These are phyloP conservation scores for Paramecium primaurelia DNA, from an alignment of 73 alveolate genomes.

Conservation along the genomic window DNA sequence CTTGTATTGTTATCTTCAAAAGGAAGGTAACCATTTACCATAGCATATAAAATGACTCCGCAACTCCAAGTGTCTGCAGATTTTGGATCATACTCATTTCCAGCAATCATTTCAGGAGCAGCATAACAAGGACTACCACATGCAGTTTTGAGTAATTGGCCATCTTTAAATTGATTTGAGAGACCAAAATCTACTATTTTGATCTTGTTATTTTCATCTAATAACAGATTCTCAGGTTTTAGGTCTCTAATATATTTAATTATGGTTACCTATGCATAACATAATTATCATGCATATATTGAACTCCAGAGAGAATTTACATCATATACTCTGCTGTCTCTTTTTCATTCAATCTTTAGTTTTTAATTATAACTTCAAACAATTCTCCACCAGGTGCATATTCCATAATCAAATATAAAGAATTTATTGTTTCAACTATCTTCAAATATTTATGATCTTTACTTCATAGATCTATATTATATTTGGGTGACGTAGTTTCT, in stretches of 20 bases:
- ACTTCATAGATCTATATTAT: slow-evolving; percentile 77
- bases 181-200: slow-evolving; percentile 72
- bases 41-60: slow-evolving; percentile 66
- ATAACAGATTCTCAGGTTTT: slow-evolving; percentile 71
- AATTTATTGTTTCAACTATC: slow-evolving; percentile 68
- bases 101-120: slow-evolving; percentile 75
- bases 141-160: slow-evolving; percentile 58
- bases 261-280: slow-evolving; percentile 70
- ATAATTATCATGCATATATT: slow-evolving; percentile 84
- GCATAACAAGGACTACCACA: slow-evolving; percentile 78
- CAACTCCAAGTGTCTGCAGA: slow-evolving; percentile 72
- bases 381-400: slow-evolving; percentile 93
- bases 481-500: slow-evolving; percentile 78
- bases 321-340: slow-evolving; percentile 82
- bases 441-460: slow-evolving; percentile 17
- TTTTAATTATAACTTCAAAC: slow-evolving; percentile 75
- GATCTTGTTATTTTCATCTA: slow-evolving; percentile 60
- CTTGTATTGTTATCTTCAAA: slow-evolving; percentile 60
- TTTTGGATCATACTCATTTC: slow-evolving; percentile 62
- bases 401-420: slow-evolving; percentile 90
- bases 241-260: slow-evolving; percentile 53
- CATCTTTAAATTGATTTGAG: slow-evolving; percentile 60
- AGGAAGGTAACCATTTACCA: slow-evolving; percentile 63
- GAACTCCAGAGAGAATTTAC: slow-evolving; percentile 88
- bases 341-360: slow-evolving; percentile 74